Conservation (phyloP, 495 filamentous ascomycete species). For the Antarctomyces pellizariae region DNA sequence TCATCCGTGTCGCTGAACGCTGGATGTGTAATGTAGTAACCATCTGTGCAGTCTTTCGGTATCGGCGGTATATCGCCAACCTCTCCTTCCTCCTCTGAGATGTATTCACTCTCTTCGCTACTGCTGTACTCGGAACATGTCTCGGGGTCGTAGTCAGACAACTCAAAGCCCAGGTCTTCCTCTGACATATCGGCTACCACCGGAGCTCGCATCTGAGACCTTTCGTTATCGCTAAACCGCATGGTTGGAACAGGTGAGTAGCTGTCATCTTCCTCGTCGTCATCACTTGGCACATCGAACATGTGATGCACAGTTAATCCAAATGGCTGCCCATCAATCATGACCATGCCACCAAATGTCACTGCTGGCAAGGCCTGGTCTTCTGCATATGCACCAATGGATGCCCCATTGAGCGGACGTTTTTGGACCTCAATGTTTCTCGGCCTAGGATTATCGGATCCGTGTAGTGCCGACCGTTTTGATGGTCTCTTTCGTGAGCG, state of each 20-base stretch:
- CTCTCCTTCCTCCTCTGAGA: conserved; percentile 22
- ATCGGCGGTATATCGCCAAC: conserved; percentile 72
- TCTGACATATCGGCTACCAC: neutral
- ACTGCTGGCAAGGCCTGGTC: conserved; percentile 70
- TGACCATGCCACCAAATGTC: conserved; percentile 66
- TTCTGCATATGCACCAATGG: conserved; percentile 74
- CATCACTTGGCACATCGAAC: conserved; percentile 58
- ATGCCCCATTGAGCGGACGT: conserved; percentile 62
- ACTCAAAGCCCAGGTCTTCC: conserved; percentile 1
- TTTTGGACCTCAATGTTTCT: conserved; percentile 46
- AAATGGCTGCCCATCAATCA: conserved; percentile 62
- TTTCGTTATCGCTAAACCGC: conserved; percentile 15
- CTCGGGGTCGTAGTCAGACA: conserved; percentile 11
- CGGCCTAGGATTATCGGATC: conserved; percentile 15
- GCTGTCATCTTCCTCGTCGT: conserved; percentile 21
- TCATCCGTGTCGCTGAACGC: conserved; percentile 69
- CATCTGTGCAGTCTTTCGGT: conserved; percentile 45
- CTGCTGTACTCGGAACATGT: conserved; percentile 4
- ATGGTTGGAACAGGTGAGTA: conserved; percentile 13
- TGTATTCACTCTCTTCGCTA: conserved; percentile 11
- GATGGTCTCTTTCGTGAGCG: conserved; percentile 31
- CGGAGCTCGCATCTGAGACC: too few relatives aligned
- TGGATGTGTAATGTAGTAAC: conserved; percentile 59
- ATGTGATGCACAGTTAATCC: conserved; percentile 95
- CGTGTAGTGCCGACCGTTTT: conserved; percentile 16